Percentiles rank a stretch among this genome's conserved stretches.
These are phyloP conservation scores for Cylindrotheca closterium DNA, from an alignment of 108 stramenopile species.

Conservation along the genomic window DNA sequence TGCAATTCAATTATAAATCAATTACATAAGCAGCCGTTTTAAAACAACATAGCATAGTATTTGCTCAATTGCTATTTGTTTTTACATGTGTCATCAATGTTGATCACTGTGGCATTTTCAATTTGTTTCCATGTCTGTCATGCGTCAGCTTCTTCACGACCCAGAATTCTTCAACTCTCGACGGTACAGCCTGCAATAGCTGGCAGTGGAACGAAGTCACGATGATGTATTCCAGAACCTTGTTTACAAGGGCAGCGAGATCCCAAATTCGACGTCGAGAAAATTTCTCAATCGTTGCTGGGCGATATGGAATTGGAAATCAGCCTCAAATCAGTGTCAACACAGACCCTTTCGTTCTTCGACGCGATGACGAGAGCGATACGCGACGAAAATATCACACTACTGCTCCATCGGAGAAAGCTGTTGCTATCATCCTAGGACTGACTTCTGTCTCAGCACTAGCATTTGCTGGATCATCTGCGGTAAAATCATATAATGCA, in stretches of 20 bases:
- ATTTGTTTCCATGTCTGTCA: too few species aligned
- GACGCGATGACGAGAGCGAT: background rate
- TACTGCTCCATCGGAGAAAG: constrained; percentile 28
- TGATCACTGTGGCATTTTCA: too few species aligned
- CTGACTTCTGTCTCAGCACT: constrained; percentile 73
- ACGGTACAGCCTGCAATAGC: too few species aligned
- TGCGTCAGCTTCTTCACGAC: too few species aligned
- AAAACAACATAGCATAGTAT: too few species aligned
- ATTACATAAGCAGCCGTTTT: too few species aligned
- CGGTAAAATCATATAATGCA: constrained; percentile 67
- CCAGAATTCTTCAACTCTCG: too few species aligned
- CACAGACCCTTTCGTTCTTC: background rate
- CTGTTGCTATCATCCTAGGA: constrained; percentile 56
- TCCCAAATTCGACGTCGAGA: background rate
- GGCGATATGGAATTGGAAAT: background rate
- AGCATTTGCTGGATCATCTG: constrained; percentile 75
- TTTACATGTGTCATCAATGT: too few species aligned
- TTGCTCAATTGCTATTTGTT: too few species aligned
- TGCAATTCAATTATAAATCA: too few species aligned
- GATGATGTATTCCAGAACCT: background rate
- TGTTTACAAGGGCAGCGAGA: background rate
- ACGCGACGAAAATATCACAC: constrained; percentile 24
- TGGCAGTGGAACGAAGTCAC: too few species aligned
- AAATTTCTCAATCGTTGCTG: background rate
- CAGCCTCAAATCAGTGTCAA: background rate